Conservation (phyloP, 139 green algal species). For the Monoraphidium neglectum region DNA sequence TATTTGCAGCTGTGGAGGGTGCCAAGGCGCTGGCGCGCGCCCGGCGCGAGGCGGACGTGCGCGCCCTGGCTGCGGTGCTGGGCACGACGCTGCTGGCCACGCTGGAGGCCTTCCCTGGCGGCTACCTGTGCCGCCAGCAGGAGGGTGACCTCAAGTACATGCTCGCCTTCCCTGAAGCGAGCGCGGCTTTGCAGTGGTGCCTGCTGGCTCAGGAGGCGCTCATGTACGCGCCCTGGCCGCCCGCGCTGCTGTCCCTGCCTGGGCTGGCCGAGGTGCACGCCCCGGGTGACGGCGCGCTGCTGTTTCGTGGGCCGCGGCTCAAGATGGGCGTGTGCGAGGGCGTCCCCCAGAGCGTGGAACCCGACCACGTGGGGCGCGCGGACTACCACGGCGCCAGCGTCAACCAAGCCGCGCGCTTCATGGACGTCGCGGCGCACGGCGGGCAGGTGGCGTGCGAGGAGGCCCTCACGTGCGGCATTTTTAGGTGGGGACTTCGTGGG, state of each 20-base stretch:
- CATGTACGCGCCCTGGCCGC: constrained; percentile 47
- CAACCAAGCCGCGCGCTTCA: constrained; percentile 34
- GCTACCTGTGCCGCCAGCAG: constrained; percentile 48
- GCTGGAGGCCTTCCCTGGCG: background rate
- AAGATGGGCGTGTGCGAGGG: constrained; percentile 56
- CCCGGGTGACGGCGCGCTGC: background rate
- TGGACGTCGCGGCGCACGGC: constrained; percentile 4
- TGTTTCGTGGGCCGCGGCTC: constrained; percentile 41
- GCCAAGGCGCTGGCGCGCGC: too few relatives aligned
- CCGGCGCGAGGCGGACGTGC: background rate
- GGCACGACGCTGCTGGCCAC: background rate
- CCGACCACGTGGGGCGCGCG: constrained; percentile 37
- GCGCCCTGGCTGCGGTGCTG: background rate
- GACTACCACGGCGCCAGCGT: constrained; percentile 50
- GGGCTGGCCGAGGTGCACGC: background rate
- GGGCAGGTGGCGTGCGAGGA: constrained; percentile 17
- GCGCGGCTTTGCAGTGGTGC: constrained; percentile 41
- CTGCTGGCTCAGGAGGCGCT: constrained; percentile 46
- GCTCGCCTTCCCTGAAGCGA: constrained; percentile 25
- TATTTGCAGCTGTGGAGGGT: background rate
- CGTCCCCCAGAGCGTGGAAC: constrained; percentile 24
- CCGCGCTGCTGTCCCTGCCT: background rate
- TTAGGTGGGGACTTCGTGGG: background rate
- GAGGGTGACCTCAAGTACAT: constrained; percentile 56
- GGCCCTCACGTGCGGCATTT: background rate